Base-by-base conservation (phyloP, 1,284 basidiomycete genomes). In the Ganoderma boninense region DNA sequence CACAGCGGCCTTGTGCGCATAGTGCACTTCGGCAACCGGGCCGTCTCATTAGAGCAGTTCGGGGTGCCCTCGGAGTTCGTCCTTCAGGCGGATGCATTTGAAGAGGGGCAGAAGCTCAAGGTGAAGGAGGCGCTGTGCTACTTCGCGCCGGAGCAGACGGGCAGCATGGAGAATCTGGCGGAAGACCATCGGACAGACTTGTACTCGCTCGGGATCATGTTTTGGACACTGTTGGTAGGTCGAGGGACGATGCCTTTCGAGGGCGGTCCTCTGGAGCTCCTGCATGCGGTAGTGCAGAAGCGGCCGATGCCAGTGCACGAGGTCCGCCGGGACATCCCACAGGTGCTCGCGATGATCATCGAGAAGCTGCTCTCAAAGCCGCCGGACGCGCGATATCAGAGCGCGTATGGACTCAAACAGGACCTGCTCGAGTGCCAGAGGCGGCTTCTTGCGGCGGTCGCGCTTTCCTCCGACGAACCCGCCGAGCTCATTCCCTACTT, bases 1-100 rank as follows among this genome's bases (percentile, higher is more conserved):
- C 88, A 91, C 77, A 89, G 89, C 54, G 90, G 90, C 18, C 83
- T 88, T 42, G 91, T 92, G 32, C 87, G 90, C 1, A 82, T 92
- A 65, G 89, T 91, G 26, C 91, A 93, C 76, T 92, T 91, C 73
- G 90, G 91, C n/a, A 92, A 93, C 78, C 87, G 91, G n/a, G 88
- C 90, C 2, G 84, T 92, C 23, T 92, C 91, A 16, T 79, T 92
- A 18, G 91, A 92, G 78, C 88, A 87, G 74, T 90, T 87, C 71
- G 91, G 91, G 2, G 91, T 90, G 1, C 91, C 90, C 1, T 91
- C 90, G 0, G 85, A 87, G 4, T 86, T 92, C 46, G 91, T 92
- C 2, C 79, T 92, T 20, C 85, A 85, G 29, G 86, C 83, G 13
- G 83, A 84, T 59, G 79, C 87, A 6, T 86, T 86, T 66, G 89